Conservation (phyloP, 352 stramenopile genomes). For the Globisporangium alternatum region DNA sequence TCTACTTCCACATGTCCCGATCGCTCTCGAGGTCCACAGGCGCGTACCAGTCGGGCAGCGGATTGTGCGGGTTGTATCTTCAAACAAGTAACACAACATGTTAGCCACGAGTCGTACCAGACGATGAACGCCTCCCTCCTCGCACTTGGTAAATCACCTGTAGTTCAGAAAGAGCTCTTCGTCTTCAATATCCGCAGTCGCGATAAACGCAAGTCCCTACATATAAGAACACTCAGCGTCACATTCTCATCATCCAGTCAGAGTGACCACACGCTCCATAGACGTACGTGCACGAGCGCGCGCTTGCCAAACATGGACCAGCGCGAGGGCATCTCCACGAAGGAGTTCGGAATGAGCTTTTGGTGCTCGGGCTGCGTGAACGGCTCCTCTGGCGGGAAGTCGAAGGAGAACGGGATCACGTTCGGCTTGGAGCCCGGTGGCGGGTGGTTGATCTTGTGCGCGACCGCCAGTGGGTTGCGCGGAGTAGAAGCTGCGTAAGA, state of each 20-base stretch:
- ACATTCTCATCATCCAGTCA: too few species aligned
- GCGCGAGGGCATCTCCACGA: conserved; percentile 74
- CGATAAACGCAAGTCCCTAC: conserved; percentile 74
- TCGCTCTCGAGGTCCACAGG: conserved; percentile 77
- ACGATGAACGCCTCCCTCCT: background rate
- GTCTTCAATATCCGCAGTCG: conserved; percentile 75
- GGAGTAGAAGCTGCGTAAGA: conserved; percentile 41
- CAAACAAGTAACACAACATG: too few species aligned
- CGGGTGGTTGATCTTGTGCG: conserved; percentile 87
- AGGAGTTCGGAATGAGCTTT: conserved; percentile 79
- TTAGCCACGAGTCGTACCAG: background rate
- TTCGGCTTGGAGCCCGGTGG: conserved; percentile 63
- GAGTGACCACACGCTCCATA: background rate
- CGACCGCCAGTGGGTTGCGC: conserved; percentile 66
- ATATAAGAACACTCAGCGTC: background rate
- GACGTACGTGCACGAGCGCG: conserved; percentile 75
- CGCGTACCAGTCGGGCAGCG: conserved; percentile 80
- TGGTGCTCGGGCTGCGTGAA: conserved; percentile 58
- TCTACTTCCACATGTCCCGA: conserved; percentile 79
- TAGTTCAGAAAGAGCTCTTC: conserved; percentile 89
- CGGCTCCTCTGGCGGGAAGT: conserved; percentile 78
- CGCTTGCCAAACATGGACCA: conserved; percentile 84
- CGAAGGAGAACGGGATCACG: conserved; percentile 78
- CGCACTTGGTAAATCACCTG: conserved; percentile 6
- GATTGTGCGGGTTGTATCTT: conserved; percentile 78